Conservation (phyloP, 2,329 filamentous ascomycete genomes). For the Arthrobotrys sinensis region DNA sequence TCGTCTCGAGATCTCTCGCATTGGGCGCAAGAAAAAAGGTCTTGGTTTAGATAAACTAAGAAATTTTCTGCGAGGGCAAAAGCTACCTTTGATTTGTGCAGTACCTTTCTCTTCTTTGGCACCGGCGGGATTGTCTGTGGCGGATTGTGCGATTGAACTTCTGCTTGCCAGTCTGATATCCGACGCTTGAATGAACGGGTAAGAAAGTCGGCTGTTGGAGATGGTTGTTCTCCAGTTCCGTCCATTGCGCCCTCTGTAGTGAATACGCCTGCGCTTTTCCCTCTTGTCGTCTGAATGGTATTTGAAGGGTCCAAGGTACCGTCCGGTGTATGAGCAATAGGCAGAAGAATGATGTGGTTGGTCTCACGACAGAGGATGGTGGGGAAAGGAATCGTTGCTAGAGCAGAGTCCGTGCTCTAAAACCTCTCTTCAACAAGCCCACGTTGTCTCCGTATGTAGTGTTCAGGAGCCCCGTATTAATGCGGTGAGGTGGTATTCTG, state of each 20-base stretch:
- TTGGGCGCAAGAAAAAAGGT: slow-evolving; percentile 30
- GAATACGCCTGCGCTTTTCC: slow-evolving; percentile 23
- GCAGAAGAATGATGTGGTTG: slow-evolving; percentile 26
- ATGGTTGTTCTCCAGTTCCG: slow-evolving; percentile 43
- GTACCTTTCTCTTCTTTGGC: slow-evolving; percentile 61
- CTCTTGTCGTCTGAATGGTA: slow-evolving; percentile 4
- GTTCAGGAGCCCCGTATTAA: slow-evolving; percentile 50
- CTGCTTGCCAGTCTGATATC: slow-evolving; percentile 60
- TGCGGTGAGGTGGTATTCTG: slow-evolving; percentile 50
- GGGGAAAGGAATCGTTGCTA: slow-evolving; percentile 32
- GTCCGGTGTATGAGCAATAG: slow-evolving; percentile 16
- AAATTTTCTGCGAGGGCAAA: slow-evolving; percentile 18
- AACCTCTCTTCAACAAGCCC: slow-evolving; percentile 23
- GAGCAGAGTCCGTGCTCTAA: slow-evolving; percentile 32
- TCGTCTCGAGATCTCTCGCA: slow-evolving; percentile 31
- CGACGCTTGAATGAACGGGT: slow-evolving; percentile 60
- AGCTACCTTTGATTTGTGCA: slow-evolving; percentile 60
- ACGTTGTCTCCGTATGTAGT: slow-evolving; percentile 33
- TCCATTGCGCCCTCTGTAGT: slow-evolving; percentile 37
- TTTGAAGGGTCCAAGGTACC: slow-evolving; percentile 10
- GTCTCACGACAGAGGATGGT: slow-evolving; percentile 39
- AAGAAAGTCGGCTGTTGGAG: slow-evolving; percentile 52
- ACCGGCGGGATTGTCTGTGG: slow-evolving; percentile 47
- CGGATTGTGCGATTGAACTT: slow-evolving; percentile 52
- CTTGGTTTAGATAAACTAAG: slow-evolving; percentile 23